These are phyloP conservation scores for Scedosporium minutisporum DNA, from an alignment of 2,329 filamentous ascomycete species.

Conservation along the genomic window DNA sequence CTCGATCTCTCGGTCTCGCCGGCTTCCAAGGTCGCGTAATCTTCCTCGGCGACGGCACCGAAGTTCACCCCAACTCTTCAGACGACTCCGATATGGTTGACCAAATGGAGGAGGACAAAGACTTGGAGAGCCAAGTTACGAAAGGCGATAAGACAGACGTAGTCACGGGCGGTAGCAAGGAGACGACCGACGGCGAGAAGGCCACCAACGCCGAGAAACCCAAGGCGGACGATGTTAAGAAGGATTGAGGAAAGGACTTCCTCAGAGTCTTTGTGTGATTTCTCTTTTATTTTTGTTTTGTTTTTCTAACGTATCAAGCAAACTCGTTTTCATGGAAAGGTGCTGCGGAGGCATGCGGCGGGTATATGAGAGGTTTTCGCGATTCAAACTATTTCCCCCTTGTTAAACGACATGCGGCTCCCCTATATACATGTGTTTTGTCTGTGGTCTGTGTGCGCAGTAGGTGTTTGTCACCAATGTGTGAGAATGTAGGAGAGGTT, in stretches of 20 bases:
- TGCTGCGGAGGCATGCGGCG: background rate
- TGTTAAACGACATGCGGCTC: background rate
- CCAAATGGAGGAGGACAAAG: conserved; percentile 73
- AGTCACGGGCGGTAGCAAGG: conserved; percentile 7
- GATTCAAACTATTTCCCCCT: background rate
- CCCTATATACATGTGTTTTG: conserved; percentile 1
- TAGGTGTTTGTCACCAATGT: background rate
- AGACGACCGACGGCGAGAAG: conserved; percentile 15
- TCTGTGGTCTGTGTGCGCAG: background rate
- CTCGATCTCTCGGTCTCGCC: conserved; percentile 53
- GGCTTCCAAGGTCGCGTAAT: conserved; percentile 82
- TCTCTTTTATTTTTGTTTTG: background rate
- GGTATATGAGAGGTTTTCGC: background rate
- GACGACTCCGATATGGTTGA: conserved; percentile 93
- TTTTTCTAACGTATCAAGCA: conserved; percentile 3
- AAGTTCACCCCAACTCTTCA: conserved; percentile 71
- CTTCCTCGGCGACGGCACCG: conserved; percentile 88
- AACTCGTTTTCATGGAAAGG: background rate
- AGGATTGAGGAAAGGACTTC: background rate
- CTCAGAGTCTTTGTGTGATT: background rate
- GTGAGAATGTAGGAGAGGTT: background rate
- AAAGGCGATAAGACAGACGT: conserved; percentile 35
- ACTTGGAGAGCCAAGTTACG: conserved; percentile 73
- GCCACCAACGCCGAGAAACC: conserved; percentile 8
- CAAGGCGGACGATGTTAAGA: conserved; percentile 1